A percentile compares a stretch with the other conserved stretches of the same genome.
Evolutionary conservation across 2,329 filamentous ascomycete genomes (phyloP).

Genomic region (Emydomyces testavorans): DNA sequence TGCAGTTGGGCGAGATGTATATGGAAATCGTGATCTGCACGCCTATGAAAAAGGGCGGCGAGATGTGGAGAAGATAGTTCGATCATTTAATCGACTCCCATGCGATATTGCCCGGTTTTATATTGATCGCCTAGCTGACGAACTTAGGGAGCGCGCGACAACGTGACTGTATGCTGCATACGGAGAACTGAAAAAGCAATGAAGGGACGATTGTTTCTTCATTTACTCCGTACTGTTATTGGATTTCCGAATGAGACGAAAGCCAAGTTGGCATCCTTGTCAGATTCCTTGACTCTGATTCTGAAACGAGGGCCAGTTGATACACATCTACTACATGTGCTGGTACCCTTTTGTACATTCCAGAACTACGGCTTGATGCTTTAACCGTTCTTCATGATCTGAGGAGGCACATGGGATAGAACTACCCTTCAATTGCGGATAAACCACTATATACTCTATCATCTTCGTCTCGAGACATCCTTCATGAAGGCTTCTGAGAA

Average conservation of each 20-base stretch:
- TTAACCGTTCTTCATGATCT: no score
- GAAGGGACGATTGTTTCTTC: no score
- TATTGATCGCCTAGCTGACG: slow-evolving; percentile 56
- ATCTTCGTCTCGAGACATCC: no score
- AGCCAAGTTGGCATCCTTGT: not conserved
- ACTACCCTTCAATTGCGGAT: no score
- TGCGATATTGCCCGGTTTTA: slow-evolving; percentile 62
- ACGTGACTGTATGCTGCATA: slow-evolving; percentile 8
- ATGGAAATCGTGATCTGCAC: slow-evolving; percentile 74
- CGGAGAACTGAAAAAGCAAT: not conserved
- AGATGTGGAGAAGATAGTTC: slow-evolving; percentile 55
- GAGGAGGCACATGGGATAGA: no score
- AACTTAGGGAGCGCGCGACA: slow-evolving; percentile 40
- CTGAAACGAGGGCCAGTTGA: not conserved
- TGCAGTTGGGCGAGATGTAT: slow-evolving; percentile 66
- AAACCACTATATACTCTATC: no score
- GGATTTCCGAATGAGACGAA: no score
- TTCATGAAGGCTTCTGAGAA: no score
- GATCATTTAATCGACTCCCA: slow-evolving; percentile 43
- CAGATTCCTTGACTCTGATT: not conserved
- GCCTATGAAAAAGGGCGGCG: slow-evolving; percentile 71
- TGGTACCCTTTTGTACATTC: no score
- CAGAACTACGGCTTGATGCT: no score
- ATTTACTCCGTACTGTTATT: no score
- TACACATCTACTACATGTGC: slow-evolving; percentile 4